phyloP scores from a whole-genome alignment of 495 filamentous ascomycete genomes.

The Lasiosphaeris hirsuta region DNA sequence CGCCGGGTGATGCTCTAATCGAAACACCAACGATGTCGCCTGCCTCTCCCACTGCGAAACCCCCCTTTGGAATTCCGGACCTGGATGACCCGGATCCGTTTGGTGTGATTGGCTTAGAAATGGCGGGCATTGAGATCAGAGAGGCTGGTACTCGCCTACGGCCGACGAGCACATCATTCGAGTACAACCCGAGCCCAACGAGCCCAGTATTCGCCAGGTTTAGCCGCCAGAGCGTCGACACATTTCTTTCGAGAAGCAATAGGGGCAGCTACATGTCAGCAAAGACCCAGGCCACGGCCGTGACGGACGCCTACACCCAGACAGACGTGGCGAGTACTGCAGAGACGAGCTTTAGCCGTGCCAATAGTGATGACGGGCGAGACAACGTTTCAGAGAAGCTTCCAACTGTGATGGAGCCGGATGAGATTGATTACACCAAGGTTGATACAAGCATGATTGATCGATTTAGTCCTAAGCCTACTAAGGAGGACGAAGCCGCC shows the following conservation, averaged over 20 bases:
- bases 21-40: constrained; percentile 40
- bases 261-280: constrained; percentile 61
- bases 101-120: constrained; percentile 79
- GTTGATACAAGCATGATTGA: constrained; percentile 47
- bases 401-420: constrained; percentile 39
- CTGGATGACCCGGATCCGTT: constrained; percentile 81
- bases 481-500: constrained; percentile 22
- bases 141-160: constrained; percentile 73
- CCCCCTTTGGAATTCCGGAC: constrained; percentile 72
- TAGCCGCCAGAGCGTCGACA: constrained; percentile 66
- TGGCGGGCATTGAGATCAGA: constrained; percentile 78
- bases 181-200: constrained; percentile 70
- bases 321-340: constrained; percentile 52
- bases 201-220: constrained; percentile 74
- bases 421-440: constrained; percentile 53
- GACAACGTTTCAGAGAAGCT: constrained; percentile 34
- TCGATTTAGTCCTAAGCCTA: constrained; percentile 23
- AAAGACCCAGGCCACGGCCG: constrained; percentile 55
- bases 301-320: constrained; percentile 53
- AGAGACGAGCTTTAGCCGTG: constrained; percentile 46
- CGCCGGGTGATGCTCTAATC: constrained; percentile 71
- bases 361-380: constrained; percentile 45
- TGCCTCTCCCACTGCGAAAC: constrained; percentile 22
- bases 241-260: constrained; percentile 57
- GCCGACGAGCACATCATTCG: constrained; percentile 71